Conservation (phyloP, 148 eudicot species). For the Arbutus unedo region DNA sequence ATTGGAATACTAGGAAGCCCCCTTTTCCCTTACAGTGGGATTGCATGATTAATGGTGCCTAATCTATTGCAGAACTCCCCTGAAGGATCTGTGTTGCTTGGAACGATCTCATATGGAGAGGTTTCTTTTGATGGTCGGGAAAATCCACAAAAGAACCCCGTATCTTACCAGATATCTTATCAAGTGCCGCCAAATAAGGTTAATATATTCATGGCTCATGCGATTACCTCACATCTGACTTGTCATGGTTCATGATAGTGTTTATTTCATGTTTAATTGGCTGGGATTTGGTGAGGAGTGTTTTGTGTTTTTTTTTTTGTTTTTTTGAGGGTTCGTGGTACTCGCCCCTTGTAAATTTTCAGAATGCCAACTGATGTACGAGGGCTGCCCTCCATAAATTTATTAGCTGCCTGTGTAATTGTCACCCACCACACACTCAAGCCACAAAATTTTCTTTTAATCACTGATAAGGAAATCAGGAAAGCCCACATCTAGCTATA, state of each 20-base stretch:
- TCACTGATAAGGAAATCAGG: too few species aligned
- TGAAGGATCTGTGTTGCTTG: constrained; percentile 81
- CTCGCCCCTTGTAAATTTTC: not conserved
- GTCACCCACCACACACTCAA: not conserved
- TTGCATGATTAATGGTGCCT: constrained; percentile 10
- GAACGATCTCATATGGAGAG: constrained; percentile 83
- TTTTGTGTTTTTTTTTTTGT: not conserved
- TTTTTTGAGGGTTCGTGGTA: not conserved
- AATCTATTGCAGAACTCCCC: constrained; percentile 60
- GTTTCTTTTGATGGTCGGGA: constrained; percentile 49
- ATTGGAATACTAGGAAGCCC: constrained; percentile 4
- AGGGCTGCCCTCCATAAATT: not conserved
- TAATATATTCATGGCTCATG: not conserved
- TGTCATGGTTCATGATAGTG: not conserved
- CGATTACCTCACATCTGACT: not conserved
- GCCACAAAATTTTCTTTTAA: not conserved
- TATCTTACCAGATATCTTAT: constrained; percentile 68
- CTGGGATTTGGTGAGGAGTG: too few species aligned
- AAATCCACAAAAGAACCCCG: constrained; percentile 72
- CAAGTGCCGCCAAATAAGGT: constrained; percentile 87
- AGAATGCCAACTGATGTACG: not conserved
- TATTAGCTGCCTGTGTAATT: too few species aligned
- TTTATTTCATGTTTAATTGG: not conserved
- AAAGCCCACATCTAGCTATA: too few species aligned
- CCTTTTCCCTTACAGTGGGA: not conserved